phyloP scores from a whole-genome alignment of 176 grass and related monocot genomes.

The Hyparrhenia diplandra region DNA sequence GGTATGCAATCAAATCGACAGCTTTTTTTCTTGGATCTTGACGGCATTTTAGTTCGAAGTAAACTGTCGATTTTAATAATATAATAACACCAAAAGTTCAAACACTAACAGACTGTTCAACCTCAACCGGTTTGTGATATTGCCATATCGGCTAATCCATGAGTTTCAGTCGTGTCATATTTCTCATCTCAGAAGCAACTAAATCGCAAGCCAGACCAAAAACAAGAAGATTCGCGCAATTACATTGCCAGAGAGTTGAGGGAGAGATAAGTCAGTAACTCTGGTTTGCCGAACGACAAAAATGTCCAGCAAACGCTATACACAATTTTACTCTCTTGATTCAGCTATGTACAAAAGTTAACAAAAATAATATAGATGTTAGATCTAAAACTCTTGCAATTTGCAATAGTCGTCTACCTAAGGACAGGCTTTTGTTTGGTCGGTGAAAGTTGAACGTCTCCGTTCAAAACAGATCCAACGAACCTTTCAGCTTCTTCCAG shows the following conservation, averaged over 20 bases:
- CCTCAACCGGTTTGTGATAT: too few relatives aligned
- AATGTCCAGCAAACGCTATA: background rate
- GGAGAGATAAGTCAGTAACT: background rate
- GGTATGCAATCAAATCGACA: too few relatives aligned
- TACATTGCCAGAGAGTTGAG: background rate
- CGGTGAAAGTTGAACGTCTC: conserved; percentile 57
- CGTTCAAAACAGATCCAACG: conserved; percentile 72
- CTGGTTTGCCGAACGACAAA: background rate
- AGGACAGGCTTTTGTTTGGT: conserved; percentile 52
- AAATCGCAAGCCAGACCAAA: background rate
- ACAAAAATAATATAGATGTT: background rate
- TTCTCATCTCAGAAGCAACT: background rate
- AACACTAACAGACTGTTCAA: background rate
- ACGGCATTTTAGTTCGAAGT: background rate
- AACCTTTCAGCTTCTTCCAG: conserved; percentile 83
- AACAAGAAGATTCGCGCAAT: background rate
- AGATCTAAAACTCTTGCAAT: conserved; percentile 12
- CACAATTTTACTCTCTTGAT: background rate
- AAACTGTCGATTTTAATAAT: background rate
- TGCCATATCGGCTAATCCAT: too few relatives aligned
- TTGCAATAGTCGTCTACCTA: conserved; percentile 29
- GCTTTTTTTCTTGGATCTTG: background rate
- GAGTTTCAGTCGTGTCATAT: background rate
- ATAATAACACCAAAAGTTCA: background rate
- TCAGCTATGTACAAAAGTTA: conserved; percentile 25